Conservation (phyloP, 2,329 filamentous ascomycete genomes). For the Sordariomycetes sp. region DNA sequence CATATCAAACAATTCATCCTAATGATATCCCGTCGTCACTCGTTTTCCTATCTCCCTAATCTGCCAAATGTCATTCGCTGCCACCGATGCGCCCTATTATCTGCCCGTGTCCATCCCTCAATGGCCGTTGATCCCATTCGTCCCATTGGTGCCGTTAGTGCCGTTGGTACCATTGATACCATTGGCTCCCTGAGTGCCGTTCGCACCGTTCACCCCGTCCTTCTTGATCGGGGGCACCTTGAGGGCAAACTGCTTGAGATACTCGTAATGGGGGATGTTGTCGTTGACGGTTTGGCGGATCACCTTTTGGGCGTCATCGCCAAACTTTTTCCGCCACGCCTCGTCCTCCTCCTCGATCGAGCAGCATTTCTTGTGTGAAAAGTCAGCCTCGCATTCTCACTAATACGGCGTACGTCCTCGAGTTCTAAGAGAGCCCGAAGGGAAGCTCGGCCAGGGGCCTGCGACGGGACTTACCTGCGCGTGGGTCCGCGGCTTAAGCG, state of each 20-base stretch:
- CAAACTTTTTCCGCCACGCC: slow-evolving; percentile 67
- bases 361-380: slow-evolving; percentile 39
- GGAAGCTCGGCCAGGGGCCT: neutral
- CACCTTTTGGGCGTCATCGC: slow-evolving; percentile 56
- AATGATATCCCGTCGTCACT: neutral
- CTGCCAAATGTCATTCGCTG: neutral
- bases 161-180: neutral
- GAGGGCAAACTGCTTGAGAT: slow-evolving; percentile 68
- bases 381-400: slow-evolving; percentile 2
- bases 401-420: neutral
- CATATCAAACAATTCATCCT: neutral
- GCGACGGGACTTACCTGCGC: slow-evolving; percentile 38
- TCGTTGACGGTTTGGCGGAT: slow-evolving; percentile 63
- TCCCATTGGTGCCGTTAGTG: neutral
- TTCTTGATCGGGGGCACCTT: slow-evolving; percentile 21
- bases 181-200: neutral
- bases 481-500: slow-evolving; percentile 59
- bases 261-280: slow-evolving; percentile 68
- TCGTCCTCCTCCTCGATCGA: slow-evolving; percentile 55
- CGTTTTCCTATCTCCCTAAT: neutral
- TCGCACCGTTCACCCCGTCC: neutral
- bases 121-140: neutral
- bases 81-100: too few species aligned
- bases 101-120: neutral
- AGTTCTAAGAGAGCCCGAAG: slow-evolving; percentile 8